Base-by-base conservation (phyloP, 2,329 filamentous ascomycete genomes). In the Domatiomyces globalis region DNA sequence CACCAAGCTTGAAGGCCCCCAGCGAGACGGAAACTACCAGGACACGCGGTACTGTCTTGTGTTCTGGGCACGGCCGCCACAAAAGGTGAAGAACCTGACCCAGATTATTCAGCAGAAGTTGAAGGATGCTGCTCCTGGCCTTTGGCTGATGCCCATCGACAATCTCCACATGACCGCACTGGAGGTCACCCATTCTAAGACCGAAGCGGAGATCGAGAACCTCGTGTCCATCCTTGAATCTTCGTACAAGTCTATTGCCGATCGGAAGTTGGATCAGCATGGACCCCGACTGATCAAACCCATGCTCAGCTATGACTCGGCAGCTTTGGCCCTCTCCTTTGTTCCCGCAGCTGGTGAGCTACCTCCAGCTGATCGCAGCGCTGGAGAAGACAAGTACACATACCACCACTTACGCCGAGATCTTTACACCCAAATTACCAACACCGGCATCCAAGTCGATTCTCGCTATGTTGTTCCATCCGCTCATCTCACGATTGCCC, bases 371-470 rank as follows among this genome's bases (percentile, higher is more conserved):
- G 59, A 62, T 44, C 64, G 71, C 15, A 68, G 59, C 1, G 46
- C 50, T 1, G 62, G 74, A 42, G 75, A 78, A 17, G 84, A 92
- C 58, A 62, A 59, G 1, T 95, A 87, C 68, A 89, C 85, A 0
- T 95, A 95, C 65, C 90, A 95, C 64, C 90, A 96, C 66, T 78
- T 96, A 7, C 81, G 90, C 2, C 77, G 83, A 3, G 87, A 95
- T 63, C 65, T 94, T 10, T 92, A 83, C 64, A 72, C 76, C 47
- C 70, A 79, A 22, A 77, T 79, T 2, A 70, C 73, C 45, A 70
- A 69, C 2, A 75, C 80, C 0, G 85, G 85, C 1, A 72, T 90
- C n/a, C 69, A 76, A 15, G 75, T 95, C 33, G 83, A 75, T 19
- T 86, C 85, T 49, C 76, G 90, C 52, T 96, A 95, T 65, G 81